Percentiles rank a stretch among this genome's conserved stretches.
Conservation (phyloP, 2,329 filamentous ascomycete genomes). For the Xylariaceae sp. region DNA sequence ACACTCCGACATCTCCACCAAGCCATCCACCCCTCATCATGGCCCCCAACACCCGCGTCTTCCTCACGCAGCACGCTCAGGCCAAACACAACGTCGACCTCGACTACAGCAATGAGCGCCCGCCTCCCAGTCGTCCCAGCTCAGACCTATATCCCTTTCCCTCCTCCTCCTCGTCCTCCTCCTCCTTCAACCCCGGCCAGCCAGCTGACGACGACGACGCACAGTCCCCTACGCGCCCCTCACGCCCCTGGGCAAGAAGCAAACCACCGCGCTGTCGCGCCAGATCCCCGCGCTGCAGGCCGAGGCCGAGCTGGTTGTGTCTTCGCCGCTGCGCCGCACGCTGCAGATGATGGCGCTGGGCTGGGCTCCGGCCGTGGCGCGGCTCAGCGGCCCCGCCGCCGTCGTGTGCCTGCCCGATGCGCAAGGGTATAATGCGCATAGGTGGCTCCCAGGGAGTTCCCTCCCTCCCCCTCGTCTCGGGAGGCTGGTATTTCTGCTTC, state of each 20-base stretch:
- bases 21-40: slow-evolving; percentile 13
- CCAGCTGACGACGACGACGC: neutral
- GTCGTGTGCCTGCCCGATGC: slow-evolving; percentile 22
- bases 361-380: slow-evolving; percentile 16
- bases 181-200: neutral
- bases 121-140: too few relatives aligned
- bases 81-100: slow-evolving; percentile 20
- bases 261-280: slow-evolving; percentile 15
- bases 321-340: slow-evolving; percentile 25
- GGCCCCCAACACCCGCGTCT: slow-evolving; percentile 19
- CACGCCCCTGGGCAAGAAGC: slow-evolving; percentile 18
- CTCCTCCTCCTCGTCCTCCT: neutral
- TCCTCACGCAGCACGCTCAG: slow-evolving; percentile 20
- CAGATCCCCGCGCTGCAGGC: slow-evolving; percentile 12
- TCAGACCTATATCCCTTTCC: too few relatives aligned
- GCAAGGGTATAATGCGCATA: slow-evolving; percentile 21
- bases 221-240: slow-evolving; percentile 19
- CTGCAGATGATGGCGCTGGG: slow-evolving; percentile 26
- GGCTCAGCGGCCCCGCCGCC: slow-evolving; percentile 9
- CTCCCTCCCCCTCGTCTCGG: too few relatives aligned
- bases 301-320: slow-evolving; percentile 19
- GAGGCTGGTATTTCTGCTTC: too few relatives aligned
- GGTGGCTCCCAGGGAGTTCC: too few relatives aligned
- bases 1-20: too few relatives aligned
- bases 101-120: slow-evolving; percentile 16